phyloP scores from a whole-genome alignment of 371 early-diverging fungal genomes.

The Sporodiniella umbellata region DNA sequence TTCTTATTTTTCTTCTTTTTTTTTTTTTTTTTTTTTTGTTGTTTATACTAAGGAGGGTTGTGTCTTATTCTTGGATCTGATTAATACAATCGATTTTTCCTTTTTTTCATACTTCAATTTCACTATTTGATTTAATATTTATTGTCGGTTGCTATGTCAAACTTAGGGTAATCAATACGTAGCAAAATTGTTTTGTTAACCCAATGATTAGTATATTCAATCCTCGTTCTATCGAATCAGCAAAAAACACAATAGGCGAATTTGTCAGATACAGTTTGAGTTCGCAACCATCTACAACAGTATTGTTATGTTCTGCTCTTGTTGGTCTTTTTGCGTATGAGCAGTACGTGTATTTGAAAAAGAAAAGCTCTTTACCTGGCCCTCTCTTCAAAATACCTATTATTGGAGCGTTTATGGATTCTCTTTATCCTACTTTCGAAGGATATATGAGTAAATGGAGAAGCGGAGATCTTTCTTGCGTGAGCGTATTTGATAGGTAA shows the following conservation, averaged over 20 bases:
- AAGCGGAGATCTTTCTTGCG: slow-evolving; percentile 53
- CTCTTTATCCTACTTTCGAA: slow-evolving; percentile 52
- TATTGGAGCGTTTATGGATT: slow-evolving; percentile 51
- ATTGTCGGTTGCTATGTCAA: no score
- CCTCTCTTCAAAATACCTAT: slow-evolving; percentile 48
- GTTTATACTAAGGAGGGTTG: no score
- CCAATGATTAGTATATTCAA: slow-evolving; percentile 29
- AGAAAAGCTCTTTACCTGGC: slow-evolving; percentile 48
- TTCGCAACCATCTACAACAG: slow-evolving; percentile 38
- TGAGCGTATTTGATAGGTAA: slow-evolving; percentile 53
- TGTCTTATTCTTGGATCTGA: no score
- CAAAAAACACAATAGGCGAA: slow-evolving; percentile 33
- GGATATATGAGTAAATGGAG: slow-evolving; percentile 55
- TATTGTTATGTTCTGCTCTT: slow-evolving; percentile 38
- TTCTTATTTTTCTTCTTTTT: not conserved
- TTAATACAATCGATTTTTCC: no score
- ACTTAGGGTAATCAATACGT: no score
- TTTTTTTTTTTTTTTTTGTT: no score
- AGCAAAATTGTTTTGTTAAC: no score
- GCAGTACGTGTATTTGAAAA: slow-evolving; percentile 46
- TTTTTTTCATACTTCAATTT: no score
- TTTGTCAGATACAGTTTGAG: no score
- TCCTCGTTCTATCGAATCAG: slow-evolving; percentile 44
- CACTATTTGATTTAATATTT: no score
- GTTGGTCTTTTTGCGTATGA: slow-evolving; percentile 50